Evolutionary conservation across 176 grass and related monocot species (phyloP).

Genomic region (Alloteropsis semialata): DNA sequence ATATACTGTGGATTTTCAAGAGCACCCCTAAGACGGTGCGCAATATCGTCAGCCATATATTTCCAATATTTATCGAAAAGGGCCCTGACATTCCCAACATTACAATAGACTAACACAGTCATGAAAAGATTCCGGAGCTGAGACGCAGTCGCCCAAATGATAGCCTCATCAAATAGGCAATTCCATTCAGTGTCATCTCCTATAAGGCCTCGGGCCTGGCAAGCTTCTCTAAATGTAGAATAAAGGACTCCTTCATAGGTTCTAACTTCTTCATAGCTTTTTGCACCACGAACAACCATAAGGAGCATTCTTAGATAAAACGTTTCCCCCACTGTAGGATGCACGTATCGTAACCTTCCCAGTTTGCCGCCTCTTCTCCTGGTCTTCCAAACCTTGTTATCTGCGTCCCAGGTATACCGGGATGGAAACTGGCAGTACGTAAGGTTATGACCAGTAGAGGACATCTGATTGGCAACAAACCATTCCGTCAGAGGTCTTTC

Average conservation of each 20-base stretch:
- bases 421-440: not conserved
- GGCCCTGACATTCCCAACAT: not conserved
- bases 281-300: not conserved
- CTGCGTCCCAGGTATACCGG: not conserved
- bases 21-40: accelerated
- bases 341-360: not conserved
- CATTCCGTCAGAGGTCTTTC: not conserved
- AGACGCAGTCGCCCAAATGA: not conserved
- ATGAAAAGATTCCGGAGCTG: not conserved
- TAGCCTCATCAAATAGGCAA: not conserved
- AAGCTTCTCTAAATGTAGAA: not conserved
- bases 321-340: not conserved
- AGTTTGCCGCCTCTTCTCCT: not conserved
- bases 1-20: accelerated
- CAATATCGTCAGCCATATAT: not conserved
- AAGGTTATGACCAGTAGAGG: not conserved
- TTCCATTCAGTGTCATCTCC: not conserved
- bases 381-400: not conserved
- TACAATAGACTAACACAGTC: not conserved
- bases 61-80: not conserved
- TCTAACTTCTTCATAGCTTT: not conserved
- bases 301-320: conserved; percentile 10
- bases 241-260: not conserved
- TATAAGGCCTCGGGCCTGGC: not conserved
- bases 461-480: not conserved